phyloP scores from a whole-genome alignment of 78 protist genomes.

The Dictyostelium discoideum region dicty_2.7 NC_007090.3:5333001-5333500 shows the following conservation, averaged over 20 bases:
- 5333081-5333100: conserved; percentile 19
- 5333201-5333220: not conserved
- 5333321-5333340: not conserved
- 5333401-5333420: conserved; percentile 57
- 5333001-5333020: conserved; percentile 11
- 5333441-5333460: not conserved
- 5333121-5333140: not conserved
- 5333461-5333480: not conserved
- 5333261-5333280: not conserved
- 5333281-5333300: not conserved
- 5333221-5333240: not conserved
- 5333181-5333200: conserved; percentile 3
- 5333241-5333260: not conserved
- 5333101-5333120: conserved; percentile 23
- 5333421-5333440: not conserved
- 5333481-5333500: not conserved
- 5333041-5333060: not conserved
- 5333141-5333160: not conserved
- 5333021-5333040: not conserved
- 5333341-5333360: not conserved
- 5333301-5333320: not conserved
- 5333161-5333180: conserved; percentile 68
- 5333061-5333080: conserved; percentile 33
- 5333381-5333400: not conserved
- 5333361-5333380: not conserved